These are phyloP conservation scores for Cercis canadensis DNA, from an alignment of 306 rosid genomes.

Conservation along the genomic window DNA sequence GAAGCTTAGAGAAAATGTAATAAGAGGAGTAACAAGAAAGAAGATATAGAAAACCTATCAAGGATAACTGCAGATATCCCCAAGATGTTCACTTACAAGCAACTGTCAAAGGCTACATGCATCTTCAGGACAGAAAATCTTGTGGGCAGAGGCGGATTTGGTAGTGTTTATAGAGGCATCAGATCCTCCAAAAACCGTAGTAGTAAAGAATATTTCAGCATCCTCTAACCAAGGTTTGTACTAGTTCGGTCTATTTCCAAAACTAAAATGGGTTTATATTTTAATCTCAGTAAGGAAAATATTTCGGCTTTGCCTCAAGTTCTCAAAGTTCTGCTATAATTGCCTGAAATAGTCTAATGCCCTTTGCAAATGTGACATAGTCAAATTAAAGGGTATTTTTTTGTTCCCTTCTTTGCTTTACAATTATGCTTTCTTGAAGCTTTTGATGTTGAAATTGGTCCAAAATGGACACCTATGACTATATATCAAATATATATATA, in stretches of 20 bases:
- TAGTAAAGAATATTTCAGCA: constrained; percentile 62
- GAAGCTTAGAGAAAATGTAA: constrained; percentile 37
- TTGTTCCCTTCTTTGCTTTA: too few relatives aligned
- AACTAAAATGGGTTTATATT: neutral
- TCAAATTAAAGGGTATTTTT: too few relatives aligned
- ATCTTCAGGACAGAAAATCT: constrained; percentile 56
- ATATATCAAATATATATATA: too few relatives aligned
- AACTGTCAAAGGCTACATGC: constrained; percentile 53
- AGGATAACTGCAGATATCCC: constrained; percentile 49
- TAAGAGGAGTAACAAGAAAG: constrained; percentile 21
- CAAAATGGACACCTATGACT: too few relatives aligned
- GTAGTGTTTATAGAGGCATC: constrained; percentile 61
- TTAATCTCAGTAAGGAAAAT: constrained; percentile 38
- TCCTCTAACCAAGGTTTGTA: constrained; percentile 62
- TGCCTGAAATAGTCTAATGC: too few relatives aligned
- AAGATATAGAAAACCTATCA: constrained; percentile 50
- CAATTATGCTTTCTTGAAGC: too few relatives aligned
- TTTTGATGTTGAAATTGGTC: too few relatives aligned
- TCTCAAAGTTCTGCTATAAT: too few relatives aligned
- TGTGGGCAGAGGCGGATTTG: constrained; percentile 63
- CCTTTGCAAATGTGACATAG: too few relatives aligned
- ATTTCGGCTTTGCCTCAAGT: constrained; percentile 32
- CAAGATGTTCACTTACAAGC: constrained; percentile 49
- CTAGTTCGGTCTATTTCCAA: neutral
- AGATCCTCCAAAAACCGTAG: constrained; percentile 42